Evolutionary conservation across 257 asterid species (phyloP).

Genomic region (Asclepias syriaca): DNA sequence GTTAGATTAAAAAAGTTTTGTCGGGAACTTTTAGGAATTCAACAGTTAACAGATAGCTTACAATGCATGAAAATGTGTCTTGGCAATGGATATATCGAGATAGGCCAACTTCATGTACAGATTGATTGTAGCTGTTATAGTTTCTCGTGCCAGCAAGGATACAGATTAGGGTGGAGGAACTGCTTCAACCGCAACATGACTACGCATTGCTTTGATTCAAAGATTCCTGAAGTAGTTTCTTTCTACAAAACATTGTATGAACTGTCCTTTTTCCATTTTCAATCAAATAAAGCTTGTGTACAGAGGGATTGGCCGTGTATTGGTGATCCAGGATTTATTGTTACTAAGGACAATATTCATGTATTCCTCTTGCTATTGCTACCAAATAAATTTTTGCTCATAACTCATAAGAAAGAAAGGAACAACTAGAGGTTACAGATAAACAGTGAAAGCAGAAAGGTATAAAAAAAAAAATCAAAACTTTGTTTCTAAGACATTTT

Average conservation of each 20-base stretch:
- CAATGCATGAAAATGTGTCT: background rate
- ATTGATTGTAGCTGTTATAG: background rate
- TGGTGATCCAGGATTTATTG: background rate
- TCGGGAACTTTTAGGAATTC: conserved; percentile 6
- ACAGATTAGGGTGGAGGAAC: background rate
- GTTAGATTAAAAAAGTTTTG: conserved; percentile 24
- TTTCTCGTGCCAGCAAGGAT: background rate
- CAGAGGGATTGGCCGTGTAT: background rate
- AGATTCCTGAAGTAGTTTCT: background rate
- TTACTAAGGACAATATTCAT: background rate
- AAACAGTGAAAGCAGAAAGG: too few relatives aligned
- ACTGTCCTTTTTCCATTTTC: conserved; percentile 7
- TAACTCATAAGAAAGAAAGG: too few relatives aligned
- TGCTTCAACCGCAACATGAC: background rate
- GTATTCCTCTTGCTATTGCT: background rate
- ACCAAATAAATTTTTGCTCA: conserved; percentile 1
- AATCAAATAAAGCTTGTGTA: conserved; percentile 2
- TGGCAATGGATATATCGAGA: conserved; percentile 2
- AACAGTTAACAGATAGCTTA: background rate
- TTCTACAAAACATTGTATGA: background rate
- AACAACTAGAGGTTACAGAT: too few relatives aligned
- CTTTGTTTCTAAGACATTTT: too few relatives aligned
- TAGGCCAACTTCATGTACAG: conserved; percentile 11
- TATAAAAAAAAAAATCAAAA: too few relatives aligned
- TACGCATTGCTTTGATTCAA: background rate